Evolutionary conservation across 345 rosid species (phyloP), one percentile per base, ranked within the genome.

Genomic region (Nephelium lappaceum): DNA sequence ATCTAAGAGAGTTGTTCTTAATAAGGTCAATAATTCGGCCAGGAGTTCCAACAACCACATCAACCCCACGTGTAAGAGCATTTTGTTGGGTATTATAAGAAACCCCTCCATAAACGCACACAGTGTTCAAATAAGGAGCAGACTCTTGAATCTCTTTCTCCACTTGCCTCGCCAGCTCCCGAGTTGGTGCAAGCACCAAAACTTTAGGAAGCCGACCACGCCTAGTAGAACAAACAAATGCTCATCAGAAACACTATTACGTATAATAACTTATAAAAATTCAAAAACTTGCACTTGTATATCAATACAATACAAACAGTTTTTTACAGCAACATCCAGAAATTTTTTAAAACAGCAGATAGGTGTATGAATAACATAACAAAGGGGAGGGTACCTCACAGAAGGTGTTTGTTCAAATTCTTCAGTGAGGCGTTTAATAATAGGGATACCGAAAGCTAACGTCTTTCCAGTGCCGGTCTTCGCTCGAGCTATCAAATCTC

Each of bases 381-480:
- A 27, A 27, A 27, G 31, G 31, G 31, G 1, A 27, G 31, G 31
- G 31, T 27, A 27, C 31, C 31, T 27, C 31, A 27, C 2, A 27
- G 31, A 27, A 6, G 49, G 11, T 45, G 49, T 45, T 45, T 45
- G 49, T 45, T 45, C 49, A 45, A 45, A 45, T 73, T 88, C 89
- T 77, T 92, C 95, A 60, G 95, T 94, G 66, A 96, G 91, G 7
- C 83, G 85, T 84, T 96, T 96, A 49, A 96, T 83, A 67, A 96
- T 93, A 9, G 98, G 99, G 49, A 96, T 94, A 39, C 98, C 99
- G 53, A 96, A 96, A 73, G 99, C 99, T 80, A 96, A 83, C 27
- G 98, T 96, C 93, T 96, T 96, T n/a, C 99, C 99, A 25, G 99
- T 96, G 77, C 99, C 98, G 39, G 99, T 96, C 88, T 94, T 94